Evolutionary conservation across 2,329 filamentous ascomycete genomes (phyloP), one percentile per base, ranked within the genome.

Genomic region (Salinomyces thailandicus): DNA sequence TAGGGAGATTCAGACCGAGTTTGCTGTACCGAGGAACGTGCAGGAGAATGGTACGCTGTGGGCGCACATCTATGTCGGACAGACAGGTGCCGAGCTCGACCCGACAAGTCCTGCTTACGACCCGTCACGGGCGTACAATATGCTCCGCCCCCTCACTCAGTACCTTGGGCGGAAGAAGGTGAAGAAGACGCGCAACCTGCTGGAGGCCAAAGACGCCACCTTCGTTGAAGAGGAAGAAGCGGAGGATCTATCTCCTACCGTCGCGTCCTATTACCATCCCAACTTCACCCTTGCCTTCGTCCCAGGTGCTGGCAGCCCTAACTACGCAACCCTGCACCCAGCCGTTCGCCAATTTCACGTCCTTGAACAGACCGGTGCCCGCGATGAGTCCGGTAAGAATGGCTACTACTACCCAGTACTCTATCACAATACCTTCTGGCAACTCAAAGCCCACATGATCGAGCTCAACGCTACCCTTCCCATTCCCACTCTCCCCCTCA

Each of bases 361-460:
- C 31, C 71, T 94, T 19, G 91, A 96, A 59, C 61, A 74, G 2
- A 86, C 77, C 2, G 83, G 81, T 31, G 83, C 85, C 30, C 77
- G 91, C 42, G 91, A 98, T 59, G 77, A 71, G 2, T 77, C 77
- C 11, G 91, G 91, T 24, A 75, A 87, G 62, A 85, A 96, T 62
- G 80, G 81, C 43, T 98, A 87, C 87, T 98, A 96, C 57, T 77
- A 82, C 55, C 91, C 91, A 4, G 75, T 95, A 30, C 64, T 96
- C 26, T 98, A 85, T 58, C 69, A 91, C 56, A 98, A 98, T 64
- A 93, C 82, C 3, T 98, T 98, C 63, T 98, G 91, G 91, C 89
- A 96, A 62, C 71, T 98, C 46, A 84, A 75, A 57, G 79, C 73
- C 45, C 85, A 96, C 51, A 96, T 96, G 89, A 85, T 73, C 15